Conservation (phyloP, 345 rosid genomes). For the Eutrema heterophyllum region DNA sequence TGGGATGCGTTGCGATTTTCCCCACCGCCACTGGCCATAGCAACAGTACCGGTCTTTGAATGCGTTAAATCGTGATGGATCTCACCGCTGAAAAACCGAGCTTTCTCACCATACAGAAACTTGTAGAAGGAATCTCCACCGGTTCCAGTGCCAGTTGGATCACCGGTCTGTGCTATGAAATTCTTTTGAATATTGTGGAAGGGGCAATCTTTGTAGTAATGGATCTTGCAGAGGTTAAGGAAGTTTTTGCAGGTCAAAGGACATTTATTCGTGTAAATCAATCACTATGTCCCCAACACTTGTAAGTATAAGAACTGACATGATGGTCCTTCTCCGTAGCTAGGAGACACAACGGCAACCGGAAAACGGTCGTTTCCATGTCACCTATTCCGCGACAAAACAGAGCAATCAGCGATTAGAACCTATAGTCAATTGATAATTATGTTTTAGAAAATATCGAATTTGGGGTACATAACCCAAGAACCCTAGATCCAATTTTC, state of each 20-base stretch:
- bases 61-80: constrained; percentile 85
- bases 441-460: no score
- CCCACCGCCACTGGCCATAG: constrained; percentile 98
- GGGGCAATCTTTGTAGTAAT: constrained; percentile 80
- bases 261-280: constrained; percentile 63
- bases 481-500: no score
- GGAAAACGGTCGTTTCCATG: no score
- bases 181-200: constrained; percentile 90
- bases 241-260: constrained; percentile 88
- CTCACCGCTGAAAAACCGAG: constrained; percentile 84
- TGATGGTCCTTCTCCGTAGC: no score
- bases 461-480: no score
- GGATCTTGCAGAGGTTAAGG: constrained; percentile 96
- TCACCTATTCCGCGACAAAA: no score
- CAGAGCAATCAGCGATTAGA: no score
- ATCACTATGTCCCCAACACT: constrained; percentile 82
- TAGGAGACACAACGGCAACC: no score
- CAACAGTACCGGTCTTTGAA: constrained; percentile 73
- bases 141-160: constrained; percentile 74
- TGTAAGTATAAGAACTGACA: constrained; percentile 82
- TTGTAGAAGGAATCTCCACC: constrained; percentile 90
- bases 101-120: constrained; percentile 88
- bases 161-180: constrained; percentile 80
- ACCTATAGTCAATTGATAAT: no score
- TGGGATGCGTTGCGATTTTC: constrained; percentile 97